Conservation (phyloP, 2,329 filamentous ascomycete species). For the Emmonsiellopsis sp. region DNA sequence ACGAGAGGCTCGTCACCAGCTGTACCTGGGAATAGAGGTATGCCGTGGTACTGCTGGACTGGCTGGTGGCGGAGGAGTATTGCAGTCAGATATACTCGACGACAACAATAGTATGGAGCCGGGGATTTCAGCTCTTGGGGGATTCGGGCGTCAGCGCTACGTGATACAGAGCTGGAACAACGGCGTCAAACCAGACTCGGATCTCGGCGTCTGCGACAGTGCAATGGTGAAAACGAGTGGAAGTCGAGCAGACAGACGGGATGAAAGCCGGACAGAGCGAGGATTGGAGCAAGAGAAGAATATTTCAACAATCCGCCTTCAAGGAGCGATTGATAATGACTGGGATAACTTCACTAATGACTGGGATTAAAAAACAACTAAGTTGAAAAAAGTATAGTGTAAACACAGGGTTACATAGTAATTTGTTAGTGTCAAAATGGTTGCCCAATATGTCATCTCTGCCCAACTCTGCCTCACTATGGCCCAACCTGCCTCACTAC, state of each 20-base stretch:
- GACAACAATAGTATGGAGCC: neutral
- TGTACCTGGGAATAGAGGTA: neutral
- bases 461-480: too few relatives aligned
- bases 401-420: too few relatives aligned
- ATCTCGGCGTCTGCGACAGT: neutral
- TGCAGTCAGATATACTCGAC: neutral
- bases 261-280: neutral
- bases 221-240: neutral
- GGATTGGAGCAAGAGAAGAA: neutral
- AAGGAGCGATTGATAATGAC: too few relatives aligned
- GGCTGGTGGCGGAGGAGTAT: neutral
- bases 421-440: too few relatives aligned
- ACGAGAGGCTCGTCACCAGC: constrained; percentile 1
- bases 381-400: too few relatives aligned
- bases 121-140: neutral
- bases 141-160: constrained; percentile 1
- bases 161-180: neutral
- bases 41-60: neutral
- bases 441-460: too few relatives aligned
- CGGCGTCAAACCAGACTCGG: neutral
- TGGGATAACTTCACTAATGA: too few relatives aligned
- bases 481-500: too few relatives aligned
- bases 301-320: neutral
- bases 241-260: neutral
- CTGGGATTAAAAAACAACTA: too few relatives aligned